A percentile compares a stretch with the other conserved stretches of the same genome.
phyloP scores from a whole-genome alignment of 106 monocot genomes.

The Xerophyta viscosa region DNA sequence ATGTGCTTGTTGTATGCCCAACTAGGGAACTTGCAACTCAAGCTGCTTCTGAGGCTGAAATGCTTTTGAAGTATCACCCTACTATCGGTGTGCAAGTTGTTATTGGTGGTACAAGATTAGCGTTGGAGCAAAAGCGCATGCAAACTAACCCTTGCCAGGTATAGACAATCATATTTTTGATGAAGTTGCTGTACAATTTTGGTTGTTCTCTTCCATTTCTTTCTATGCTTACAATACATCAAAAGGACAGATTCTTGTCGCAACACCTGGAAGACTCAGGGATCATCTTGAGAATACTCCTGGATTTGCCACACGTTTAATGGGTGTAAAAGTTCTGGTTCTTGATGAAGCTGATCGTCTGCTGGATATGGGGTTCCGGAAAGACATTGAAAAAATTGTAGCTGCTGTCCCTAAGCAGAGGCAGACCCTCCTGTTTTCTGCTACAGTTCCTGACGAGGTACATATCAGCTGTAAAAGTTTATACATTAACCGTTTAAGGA shows the following conservation, averaged over 20 bases:
- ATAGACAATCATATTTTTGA: background rate
- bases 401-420: conserved; percentile 67
- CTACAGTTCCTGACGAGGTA: conserved; percentile 85
- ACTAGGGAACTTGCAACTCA: conserved; percentile 97
- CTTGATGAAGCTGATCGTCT: conserved; percentile 85
- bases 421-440: conserved; percentile 82
- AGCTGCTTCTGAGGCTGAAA: conserved; percentile 69
- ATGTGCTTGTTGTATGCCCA: conserved; percentile 89
- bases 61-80: conserved; percentile 68
- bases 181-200: background rate
- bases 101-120: conserved; percentile 84
- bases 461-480: background rate
- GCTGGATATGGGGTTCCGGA: conserved; percentile 80
- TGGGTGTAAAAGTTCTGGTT: conserved; percentile 75
- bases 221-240: background rate
- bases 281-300: conserved; percentile 98
- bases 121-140: conserved; percentile 81
- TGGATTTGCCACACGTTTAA: conserved; percentile 59
- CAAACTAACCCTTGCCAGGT: conserved; percentile 95
- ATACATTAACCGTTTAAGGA: background rate
- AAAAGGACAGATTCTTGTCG: conserved; percentile 71
- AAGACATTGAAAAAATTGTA: conserved; percentile 77
- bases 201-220: background rate
- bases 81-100: conserved; percentile 88
- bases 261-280: conserved; percentile 90